These are phyloP conservation scores for Funneliformis caledonium DNA, from an alignment of 371 early-diverging fungal genomes.

Conservation along the genomic window DNA sequence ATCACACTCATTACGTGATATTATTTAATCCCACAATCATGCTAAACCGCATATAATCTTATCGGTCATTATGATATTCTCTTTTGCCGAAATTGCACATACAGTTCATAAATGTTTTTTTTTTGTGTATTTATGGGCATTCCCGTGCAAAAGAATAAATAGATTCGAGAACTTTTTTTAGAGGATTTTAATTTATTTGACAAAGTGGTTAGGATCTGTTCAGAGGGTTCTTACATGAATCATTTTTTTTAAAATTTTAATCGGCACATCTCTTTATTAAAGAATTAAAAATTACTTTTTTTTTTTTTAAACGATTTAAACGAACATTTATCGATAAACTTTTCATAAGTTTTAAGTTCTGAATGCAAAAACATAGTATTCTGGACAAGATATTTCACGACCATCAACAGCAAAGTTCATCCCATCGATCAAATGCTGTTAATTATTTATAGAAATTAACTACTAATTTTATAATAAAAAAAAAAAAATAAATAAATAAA, in stretches of 20 bases:
- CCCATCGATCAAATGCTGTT: background rate
- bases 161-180: background rate
- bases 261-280: too few species aligned
- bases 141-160: background rate
- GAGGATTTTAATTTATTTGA: background rate
- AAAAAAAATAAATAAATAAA: background rate
- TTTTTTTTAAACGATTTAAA: too few species aligned
- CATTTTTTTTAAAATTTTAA: background rate
- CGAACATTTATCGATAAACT: too few species aligned
- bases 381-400: background rate
- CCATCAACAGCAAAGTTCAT: background rate
- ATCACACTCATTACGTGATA: background rate
- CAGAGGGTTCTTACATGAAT: too few species aligned
- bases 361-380: background rate
- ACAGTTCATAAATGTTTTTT: background rate
- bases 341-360: background rate
- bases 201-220: too few species aligned
- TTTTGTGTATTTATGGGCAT: background rate
- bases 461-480: background rate
- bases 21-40: background rate
- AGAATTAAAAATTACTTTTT: too few species aligned
- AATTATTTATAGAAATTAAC: background rate
- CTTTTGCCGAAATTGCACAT: background rate
- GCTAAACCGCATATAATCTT: background rate
- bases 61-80: background rate